Evolutionary conservation across 768 basidiomycete genomes (phyloP), one percentile per base, ranked within the genome.

Genomic region (Hericium erinaceus): DNA sequence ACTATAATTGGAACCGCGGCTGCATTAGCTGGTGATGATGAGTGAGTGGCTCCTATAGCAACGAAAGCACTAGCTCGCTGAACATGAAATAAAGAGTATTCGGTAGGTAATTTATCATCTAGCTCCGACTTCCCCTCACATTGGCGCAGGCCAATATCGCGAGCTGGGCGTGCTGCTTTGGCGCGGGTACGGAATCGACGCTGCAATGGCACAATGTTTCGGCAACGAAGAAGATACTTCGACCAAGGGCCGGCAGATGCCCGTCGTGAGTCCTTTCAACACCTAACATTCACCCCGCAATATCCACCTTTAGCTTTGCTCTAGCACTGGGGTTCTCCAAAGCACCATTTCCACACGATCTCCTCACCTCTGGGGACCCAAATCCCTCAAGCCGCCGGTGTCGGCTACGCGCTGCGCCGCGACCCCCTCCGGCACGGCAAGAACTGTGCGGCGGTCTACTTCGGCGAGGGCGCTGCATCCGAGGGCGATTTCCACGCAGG

Each of bases 401-500:
- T 95, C 6, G 94, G 81, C 0, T 95, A 90, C 66, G 92, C 95
- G 0, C 76, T 98, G 56, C 85, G 85, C 64, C 84, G 93, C 4
- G 85, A 88, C 48, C 85, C 86, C 0, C 73, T 70, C 50, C 82
- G 87, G 39, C 78, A 83, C 33, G 77, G 78, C 49, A 83, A 80
- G 54, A 86, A 85, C 57, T 84, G 93, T 52, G 92, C 94, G 0
- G 87, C 84, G 10, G 92, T 91, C 53, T 97, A 84, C 70, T 95
- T 95, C 61, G 94, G 94, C 22, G 95, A 98, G 72, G 94, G 92
- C 59, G 92, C 92, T 8, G 92, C 93, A 2, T 92, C 90, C 2
- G 94, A 95, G 72, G 93, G 93, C 57, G 94, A 97, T 70, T 95
- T 95, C 68, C 94, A 98, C 66, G 95, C 94, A 0, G 95, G 92